Base-by-base conservation (phyloP, 2,329 filamentous ascomycete species). In the Monosporascus cannonballus region DNA sequence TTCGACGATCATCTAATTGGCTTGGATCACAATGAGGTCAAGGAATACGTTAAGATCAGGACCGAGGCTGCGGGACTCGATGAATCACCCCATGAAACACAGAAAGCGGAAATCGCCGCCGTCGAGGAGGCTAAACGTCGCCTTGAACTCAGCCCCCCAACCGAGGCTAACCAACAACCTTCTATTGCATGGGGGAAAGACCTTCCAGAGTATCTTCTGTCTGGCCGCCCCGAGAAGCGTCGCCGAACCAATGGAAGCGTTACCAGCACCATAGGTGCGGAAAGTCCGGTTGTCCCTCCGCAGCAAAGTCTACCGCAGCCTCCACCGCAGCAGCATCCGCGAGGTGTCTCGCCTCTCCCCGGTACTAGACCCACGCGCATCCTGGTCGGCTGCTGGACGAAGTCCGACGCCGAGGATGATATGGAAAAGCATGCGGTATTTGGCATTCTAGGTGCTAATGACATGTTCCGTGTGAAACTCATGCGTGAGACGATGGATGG, bases 381-480 rank as follows among this genome's bases (percentile, higher is more conserved):
- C 48, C 67, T 84, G 2, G 65, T 86, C 2, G 83, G 83, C 0
- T 78, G 76, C 61, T 86, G 83, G 83, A 73, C 71, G 50, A 74
- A 76, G 14, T 85, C 81, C 0, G 76, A 71, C 34, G 76, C 79
- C 48, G 41, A 63, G 0, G 66, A 75, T 2, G 63, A 70, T 2
- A 67, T 69, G 14, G 75, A 85, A 60, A 80, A 81, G 50, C 83
- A 86, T 59, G 83, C 82, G 0, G 80, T 85, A 0, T 82, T 80
- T 51, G 83, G 83, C 3, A 83, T 86, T 11, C 67, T 86, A 0
- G 81, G 81, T 1, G 76, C 76, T 18, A 84, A 84, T 51, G 81
- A 85, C 57, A 84, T 83, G 76, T 85, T 86, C 62, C 72, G 83
- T 0, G 80, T 85, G 51, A 85, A 85, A 63, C 72, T 86, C 0